Conservation (phyloP, 2,329 filamentous ascomycete species). For the Blastomyces parvus region DNA sequence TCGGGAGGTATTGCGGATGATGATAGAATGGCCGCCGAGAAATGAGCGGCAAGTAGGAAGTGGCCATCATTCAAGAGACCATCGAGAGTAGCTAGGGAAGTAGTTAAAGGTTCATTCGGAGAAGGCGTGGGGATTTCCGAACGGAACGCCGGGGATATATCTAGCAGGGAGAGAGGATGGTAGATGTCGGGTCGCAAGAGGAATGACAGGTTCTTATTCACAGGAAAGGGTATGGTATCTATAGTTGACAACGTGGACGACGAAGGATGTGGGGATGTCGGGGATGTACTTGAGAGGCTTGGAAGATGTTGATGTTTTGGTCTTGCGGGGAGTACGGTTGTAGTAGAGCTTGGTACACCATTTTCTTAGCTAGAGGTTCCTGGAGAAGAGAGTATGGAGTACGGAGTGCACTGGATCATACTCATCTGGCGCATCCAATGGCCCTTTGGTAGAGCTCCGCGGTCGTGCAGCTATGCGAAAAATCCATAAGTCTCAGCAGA, state of each 20-base stretch:
- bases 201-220: slow-evolving; percentile 62
- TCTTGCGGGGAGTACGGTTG: not conserved
- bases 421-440: slow-evolving; percentile 62
- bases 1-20: slow-evolving; percentile 33
- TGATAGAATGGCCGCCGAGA: slow-evolving; percentile 36
- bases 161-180: slow-evolving; percentile 61
- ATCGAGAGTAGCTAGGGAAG: slow-evolving; percentile 42
- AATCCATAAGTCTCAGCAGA: slow-evolving; percentile 9
- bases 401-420: slow-evolving; percentile 31
- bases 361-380: not conserved
- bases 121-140: slow-evolving; percentile 55
- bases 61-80: slow-evolving; percentile 62
- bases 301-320: not conserved
- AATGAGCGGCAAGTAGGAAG: slow-evolving; percentile 64
- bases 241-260: not conserved
- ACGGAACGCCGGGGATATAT: slow-evolving; percentile 57
- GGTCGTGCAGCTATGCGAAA: slow-evolving; percentile 29
- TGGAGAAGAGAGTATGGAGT: not conserved
- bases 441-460: slow-evolving; percentile 58
- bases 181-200: slow-evolving; percentile 73
- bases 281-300: not conserved
- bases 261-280: not conserved
- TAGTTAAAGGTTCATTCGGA: slow-evolving; percentile 46
- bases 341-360: not conserved
- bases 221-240: not conserved